Percentiles rank a stretch among this genome's conserved stretches.
Evolutionary conservation across 2,329 filamentous ascomycete genomes (phyloP).

Genomic region (Diaporthe australafricana): DNA sequence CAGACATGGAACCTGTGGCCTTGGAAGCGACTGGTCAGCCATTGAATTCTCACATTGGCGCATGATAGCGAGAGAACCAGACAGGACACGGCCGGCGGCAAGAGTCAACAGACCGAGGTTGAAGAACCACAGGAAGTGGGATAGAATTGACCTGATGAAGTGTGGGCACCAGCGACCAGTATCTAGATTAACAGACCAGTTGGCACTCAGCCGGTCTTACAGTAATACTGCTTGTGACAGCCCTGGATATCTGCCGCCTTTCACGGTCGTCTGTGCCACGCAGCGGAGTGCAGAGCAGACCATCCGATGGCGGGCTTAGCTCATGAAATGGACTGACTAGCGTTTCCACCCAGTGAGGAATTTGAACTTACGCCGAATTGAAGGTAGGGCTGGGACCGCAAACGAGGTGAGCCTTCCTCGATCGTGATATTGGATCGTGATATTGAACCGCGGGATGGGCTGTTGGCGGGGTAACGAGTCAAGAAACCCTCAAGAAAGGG

Average conservation of each 20-base stretch:
- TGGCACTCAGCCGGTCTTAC: too few relatives aligned
- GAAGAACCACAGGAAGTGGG: background rate
- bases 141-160: background rate
- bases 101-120: background rate
- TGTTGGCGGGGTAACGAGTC: slow-evolving; percentile 23
- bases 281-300: background rate
- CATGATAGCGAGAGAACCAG: background rate
- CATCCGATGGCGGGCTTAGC: background rate
- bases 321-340: background rate
- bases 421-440: background rate
- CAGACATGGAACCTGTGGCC: slow-evolving; percentile 5
- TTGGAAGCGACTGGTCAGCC: background rate
- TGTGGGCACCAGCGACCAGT: background rate
- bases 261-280: background rate
- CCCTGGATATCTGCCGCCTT: background rate
- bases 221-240: background rate
- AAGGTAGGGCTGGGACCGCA: background rate
- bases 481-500: background rate
- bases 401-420: background rate
- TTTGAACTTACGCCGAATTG: background rate
- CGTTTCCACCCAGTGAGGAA: background rate
- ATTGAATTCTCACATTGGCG: background rate
- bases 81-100: too few relatives aligned
- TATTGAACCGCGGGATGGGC: background rate
- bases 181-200: background rate